These are phyloP conservation scores for Melastoma malabathricum DNA, from an alignment of 345 rosid species.

Conservation along the genomic window DNA sequence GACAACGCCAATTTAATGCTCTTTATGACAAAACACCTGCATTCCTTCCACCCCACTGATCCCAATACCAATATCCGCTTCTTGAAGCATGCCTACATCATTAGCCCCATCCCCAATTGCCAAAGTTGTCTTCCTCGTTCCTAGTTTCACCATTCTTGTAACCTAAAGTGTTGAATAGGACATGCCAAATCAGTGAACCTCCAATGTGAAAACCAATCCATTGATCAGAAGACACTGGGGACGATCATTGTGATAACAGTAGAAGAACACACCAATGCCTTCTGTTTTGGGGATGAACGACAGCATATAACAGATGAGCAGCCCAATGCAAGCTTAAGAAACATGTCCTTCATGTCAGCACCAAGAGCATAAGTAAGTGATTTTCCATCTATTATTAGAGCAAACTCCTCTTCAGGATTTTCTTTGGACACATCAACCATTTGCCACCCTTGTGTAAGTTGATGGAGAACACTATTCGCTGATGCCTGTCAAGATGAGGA, in stretches of 20 bases:
- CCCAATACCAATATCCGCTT: conserved; percentile 91
- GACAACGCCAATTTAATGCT: background rate
- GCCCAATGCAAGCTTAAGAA: conserved; percentile 73
- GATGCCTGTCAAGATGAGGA: conserved; percentile 32
- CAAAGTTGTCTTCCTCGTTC: conserved; percentile 65
- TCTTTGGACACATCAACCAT: conserved; percentile 33
- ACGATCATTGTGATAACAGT: too few relatives aligned
- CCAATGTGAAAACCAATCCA: too few relatives aligned
- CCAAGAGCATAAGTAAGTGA: conserved; percentile 70
- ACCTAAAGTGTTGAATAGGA: conserved; percentile 26
- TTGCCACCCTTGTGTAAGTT: conserved; percentile 45
- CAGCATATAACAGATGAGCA: conserved; percentile 97
- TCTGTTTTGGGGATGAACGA: conserved; percentile 94
- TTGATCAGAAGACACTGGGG: too few relatives aligned
- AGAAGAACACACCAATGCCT: conserved; percentile 55
- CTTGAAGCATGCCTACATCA: conserved; percentile 99
- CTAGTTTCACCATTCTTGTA: conserved; percentile 71
- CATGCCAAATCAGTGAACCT: too few relatives aligned
- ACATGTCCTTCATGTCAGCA: conserved; percentile 52
- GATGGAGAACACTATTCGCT: conserved; percentile 46
- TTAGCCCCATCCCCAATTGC: conserved; percentile 97
- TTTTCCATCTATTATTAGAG: conserved; percentile 84
- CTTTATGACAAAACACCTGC: conserved; percentile 39
- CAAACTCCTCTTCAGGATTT: conserved; percentile 42
- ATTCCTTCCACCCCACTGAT: conserved; percentile 97